phyloP scores from a whole-genome alignment of 2,329 filamentous ascomycete genomes.

The Aureobasidium sp. region DNA sequence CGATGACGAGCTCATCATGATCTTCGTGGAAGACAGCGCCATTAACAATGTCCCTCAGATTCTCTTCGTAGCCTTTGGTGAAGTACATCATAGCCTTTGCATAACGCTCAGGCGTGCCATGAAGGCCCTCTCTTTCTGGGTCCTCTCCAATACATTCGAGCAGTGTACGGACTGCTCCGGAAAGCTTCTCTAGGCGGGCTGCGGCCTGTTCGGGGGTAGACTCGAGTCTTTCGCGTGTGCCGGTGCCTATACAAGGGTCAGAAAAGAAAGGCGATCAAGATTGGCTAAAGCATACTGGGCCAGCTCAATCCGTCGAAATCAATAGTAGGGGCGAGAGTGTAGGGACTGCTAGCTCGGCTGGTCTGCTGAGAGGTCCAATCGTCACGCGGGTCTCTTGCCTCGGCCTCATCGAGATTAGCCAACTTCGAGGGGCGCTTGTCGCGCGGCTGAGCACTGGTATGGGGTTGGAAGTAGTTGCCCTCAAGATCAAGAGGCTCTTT shows the following conservation, averaged over 20 bases:
- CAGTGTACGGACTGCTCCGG: slow-evolving; percentile 56
- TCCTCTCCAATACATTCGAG: slow-evolving; percentile 61
- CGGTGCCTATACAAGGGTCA: slow-evolving; percentile 41
- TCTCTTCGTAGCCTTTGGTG: slow-evolving; percentile 95
- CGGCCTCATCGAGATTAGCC: slow-evolving; percentile 41
- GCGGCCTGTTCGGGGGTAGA: slow-evolving; percentile 52
- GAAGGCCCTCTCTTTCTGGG: slow-evolving; percentile 56
- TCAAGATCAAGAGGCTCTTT: slow-evolving; percentile 42
- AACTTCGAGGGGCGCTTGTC: slow-evolving; percentile 13
- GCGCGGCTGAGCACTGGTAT: slow-evolving; percentile 1
- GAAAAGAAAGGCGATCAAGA: neutral
- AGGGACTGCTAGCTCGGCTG: slow-evolving; percentile 42
- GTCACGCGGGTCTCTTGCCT: slow-evolving; percentile 48
- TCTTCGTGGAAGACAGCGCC: slow-evolving; percentile 92
- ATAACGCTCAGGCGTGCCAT: slow-evolving; percentile 73
- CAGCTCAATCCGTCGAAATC: slow-evolving; percentile 52
- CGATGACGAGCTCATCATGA: slow-evolving; percentile 94
- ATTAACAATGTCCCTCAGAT: slow-evolving; percentile 85
- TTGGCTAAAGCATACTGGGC: slow-evolving; percentile 38
- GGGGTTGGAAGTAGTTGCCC: slow-evolving; percentile 13
- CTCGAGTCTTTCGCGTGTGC: slow-evolving; percentile 57
- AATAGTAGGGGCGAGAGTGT: slow-evolving; percentile 44
- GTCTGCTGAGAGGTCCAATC: slow-evolving; percentile 47
- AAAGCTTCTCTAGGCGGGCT: slow-evolving; percentile 53
- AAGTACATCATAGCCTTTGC: slow-evolving; percentile 94